Evolutionary conservation across 202 grass and related monocot genomes (phyloP), one percentile per base, ranked within the genome.

Genomic region (Digitaria exilis): DNA sequence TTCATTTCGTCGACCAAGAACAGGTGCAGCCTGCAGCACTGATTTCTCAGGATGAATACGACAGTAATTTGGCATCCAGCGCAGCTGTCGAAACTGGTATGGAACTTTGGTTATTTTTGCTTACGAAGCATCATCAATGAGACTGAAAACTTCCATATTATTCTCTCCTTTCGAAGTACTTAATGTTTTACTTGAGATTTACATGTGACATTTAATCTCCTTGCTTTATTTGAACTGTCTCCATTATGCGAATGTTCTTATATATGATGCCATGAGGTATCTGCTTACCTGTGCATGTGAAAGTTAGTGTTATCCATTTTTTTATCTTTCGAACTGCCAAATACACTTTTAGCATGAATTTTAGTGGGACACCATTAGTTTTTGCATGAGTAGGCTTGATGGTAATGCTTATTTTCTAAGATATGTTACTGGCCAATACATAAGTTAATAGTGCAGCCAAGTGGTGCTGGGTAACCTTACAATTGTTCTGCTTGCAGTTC

Each of bases 1-100:
- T 98, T 63, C 92, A 98, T 78, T 95, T 91, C 13, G 90, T 98
- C 79, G 90, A 98, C 65, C 87, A 93, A 89, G 90, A 98, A 73
- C 89, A 98, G 68, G 77, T 98, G 60, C 89, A 89, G 32, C 85
- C 86, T 61, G 73, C 90, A 51, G 85, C 85, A n/a, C 34, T 87
- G 11, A 80, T 90, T 51, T 66, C 87, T 32, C 96, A 92, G 26
- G 89, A 89, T 25, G 81, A 79, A 54, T 98, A 78, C 29, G 93
- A 93, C 76, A 84, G 79, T 65, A 90, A 93, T 44, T 32, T 91
- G 66, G 79, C 83, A 66, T 77, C 88, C 13, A 90, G 42, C 57
- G 62, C 74, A 16, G 31, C 60, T 73, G 66, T 82, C 4, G 87
- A 98, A 81, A 65, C 85, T 45, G 89, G 96, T 98, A 95, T 70